Evolutionary conservation across 1,284 basidiomycete species (phyloP).

Genomic region (Ganoderma lingzhi): DNA sequence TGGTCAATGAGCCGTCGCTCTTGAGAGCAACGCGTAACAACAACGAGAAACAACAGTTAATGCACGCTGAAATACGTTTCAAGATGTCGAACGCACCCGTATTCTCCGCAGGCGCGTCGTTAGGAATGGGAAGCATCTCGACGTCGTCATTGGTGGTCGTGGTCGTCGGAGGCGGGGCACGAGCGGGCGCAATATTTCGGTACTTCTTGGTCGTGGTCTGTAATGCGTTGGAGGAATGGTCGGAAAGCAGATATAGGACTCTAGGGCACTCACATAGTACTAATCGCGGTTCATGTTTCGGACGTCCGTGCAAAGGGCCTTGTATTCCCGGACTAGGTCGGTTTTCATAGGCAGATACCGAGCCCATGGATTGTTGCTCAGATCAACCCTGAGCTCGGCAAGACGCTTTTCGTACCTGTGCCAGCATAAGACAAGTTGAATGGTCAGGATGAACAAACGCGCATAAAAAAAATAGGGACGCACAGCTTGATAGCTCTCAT

Average conservation of each 20-base stretch:
- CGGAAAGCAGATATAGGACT: not conserved
- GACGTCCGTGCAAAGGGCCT: not conserved
- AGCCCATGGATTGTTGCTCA: not conserved
- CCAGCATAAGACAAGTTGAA: not conserved
- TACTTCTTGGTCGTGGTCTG: not conserved
- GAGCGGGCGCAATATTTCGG: not conserved
- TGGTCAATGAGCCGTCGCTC: not conserved
- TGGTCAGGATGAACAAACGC: not conserved
- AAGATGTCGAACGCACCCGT: too few relatives aligned
- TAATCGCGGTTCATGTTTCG: not conserved
- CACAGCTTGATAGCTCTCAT: not conserved
- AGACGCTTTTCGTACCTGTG: not conserved
- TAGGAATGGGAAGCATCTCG: not conserved
- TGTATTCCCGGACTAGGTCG: not conserved
- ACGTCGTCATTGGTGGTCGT: not conserved
- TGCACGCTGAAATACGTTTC: not conserved
- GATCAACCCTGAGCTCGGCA: not conserved
- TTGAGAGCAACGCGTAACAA: too few relatives aligned
- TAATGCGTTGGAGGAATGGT: not conserved
- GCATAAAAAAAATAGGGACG: not conserved
- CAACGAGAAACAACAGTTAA: not conserved
- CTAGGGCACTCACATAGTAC: not conserved
- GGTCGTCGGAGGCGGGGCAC: not conserved
- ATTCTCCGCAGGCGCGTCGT: too few relatives aligned
- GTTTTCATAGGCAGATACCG: not conserved